Percentiles rank a stretch among this genome's conserved stretches.
Evolutionary conservation across 1,139 yeast species (phyloP).

Genomic region (Geotrichum klebahnii): DNA sequence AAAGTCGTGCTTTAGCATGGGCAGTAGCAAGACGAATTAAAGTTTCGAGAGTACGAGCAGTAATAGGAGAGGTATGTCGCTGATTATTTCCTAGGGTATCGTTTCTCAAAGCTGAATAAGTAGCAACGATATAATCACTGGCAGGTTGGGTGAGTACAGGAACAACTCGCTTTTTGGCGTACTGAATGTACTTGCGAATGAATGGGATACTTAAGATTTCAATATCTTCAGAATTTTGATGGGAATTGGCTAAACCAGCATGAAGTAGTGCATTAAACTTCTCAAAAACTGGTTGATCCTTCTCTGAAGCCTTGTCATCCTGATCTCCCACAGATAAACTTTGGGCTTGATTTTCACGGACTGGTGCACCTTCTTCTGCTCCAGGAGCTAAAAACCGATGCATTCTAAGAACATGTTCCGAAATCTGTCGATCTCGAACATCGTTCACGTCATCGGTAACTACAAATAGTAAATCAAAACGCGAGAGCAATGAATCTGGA

Average conservation of each 20-base stretch:
- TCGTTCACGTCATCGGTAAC: slow-evolving; percentile 94
- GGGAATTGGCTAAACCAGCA: slow-evolving; percentile 59
- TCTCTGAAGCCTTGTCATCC: slow-evolving; percentile 45
- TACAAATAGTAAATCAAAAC: slow-evolving; percentile 91
- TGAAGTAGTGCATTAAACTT: slow-evolving; percentile 79
- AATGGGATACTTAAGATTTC: slow-evolving; percentile 77
- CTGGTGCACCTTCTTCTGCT: slow-evolving; percentile 87
- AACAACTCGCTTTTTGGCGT: slow-evolving; percentile 81
- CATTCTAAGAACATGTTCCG: slow-evolving; percentile 93
- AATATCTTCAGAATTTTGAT: slow-evolving; percentile 44
- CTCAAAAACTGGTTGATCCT: slow-evolving; percentile 63
- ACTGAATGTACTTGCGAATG: slow-evolving; percentile 86
- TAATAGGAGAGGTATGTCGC: slow-evolving; percentile 87
- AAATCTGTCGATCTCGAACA: slow-evolving; percentile 74
- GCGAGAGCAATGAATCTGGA: slow-evolving; percentile 93
- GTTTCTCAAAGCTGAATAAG: slow-evolving; percentile 79
- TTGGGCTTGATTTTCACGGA: slow-evolving; percentile 67
- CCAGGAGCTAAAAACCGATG: slow-evolving; percentile 90
- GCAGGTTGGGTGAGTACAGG: slow-evolving; percentile 81
- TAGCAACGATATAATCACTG: slow-evolving; percentile 71
- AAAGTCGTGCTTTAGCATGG: slow-evolving; percentile 89
- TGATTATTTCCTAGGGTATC: slow-evolving; percentile 68
- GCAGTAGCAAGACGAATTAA: slow-evolving; percentile 93
- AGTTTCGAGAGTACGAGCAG: slow-evolving; percentile 97
- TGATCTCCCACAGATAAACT: slow-evolving; percentile 76